Conservation (phyloP, 2,329 filamentous ascomycete genomes). For the Venturia oleaginea region DNA sequence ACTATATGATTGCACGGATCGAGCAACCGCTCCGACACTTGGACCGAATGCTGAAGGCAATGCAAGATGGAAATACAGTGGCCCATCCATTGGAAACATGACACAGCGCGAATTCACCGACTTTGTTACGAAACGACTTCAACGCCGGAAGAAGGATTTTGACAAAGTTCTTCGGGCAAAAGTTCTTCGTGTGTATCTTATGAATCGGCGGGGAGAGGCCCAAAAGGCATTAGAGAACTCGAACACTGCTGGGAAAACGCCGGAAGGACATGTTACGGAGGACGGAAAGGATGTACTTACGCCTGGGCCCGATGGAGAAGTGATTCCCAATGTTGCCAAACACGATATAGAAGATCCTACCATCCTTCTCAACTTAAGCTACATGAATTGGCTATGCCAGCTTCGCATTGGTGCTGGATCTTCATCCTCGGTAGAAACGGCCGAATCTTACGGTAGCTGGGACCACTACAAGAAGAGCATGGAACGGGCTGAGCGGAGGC, state of each 20-base stretch:
- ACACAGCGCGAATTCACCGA: constrained; percentile 45
- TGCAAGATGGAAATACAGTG: constrained; percentile 46
- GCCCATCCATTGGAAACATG: constrained; percentile 50
- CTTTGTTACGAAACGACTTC: constrained; percentile 30
- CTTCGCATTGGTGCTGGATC: not conserved
- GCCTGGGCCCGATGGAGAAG: not conserved
- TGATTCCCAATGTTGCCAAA: not conserved
- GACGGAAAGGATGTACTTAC: not conserved
- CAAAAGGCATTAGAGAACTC: not conserved
- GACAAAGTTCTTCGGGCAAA: not conserved
- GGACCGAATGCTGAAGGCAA: constrained; percentile 12
- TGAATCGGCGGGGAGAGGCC: not conserved
- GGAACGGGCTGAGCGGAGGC: not conserved
- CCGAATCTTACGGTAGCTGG: not conserved
- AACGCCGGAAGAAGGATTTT: not conserved
- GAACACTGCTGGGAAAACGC: not conserved
- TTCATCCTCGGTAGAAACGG: not conserved
- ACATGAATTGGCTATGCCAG: constrained; percentile 5
- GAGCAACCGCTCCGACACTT: constrained; percentile 1
- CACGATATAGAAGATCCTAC: not conserved
- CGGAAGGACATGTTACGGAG: not conserved
- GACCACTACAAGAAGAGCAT: not conserved
- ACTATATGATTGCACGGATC: constrained; percentile 33
- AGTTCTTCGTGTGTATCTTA: not conserved
- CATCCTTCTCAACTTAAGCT: not conserved